Evolutionary conservation across 768 basidiomycete species (phyloP).

Genomic region (Boletellus ananiceps): DNA sequence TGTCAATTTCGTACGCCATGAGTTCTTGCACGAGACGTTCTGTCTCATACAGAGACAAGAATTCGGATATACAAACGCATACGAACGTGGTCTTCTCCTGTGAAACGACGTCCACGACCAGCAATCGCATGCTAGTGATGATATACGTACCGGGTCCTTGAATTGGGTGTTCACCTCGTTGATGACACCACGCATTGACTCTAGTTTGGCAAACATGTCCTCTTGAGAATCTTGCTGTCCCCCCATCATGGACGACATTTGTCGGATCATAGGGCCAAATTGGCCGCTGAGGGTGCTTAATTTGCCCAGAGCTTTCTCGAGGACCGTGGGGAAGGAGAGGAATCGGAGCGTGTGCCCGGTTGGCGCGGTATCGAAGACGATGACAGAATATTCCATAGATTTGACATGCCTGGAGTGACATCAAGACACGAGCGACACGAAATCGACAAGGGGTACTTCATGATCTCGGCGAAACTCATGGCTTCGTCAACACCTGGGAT

Average conservation of each 20-base stretch:
- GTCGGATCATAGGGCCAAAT: constrained; percentile 94
- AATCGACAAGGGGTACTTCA: constrained; percentile 63
- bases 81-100: constrained; percentile 99
- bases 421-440: background rate
- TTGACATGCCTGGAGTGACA: constrained; percentile 79
- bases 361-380: constrained; percentile 98
- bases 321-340: constrained; percentile 95
- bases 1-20: constrained; percentile 92
- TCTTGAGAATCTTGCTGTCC: constrained; percentile 87
- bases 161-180: constrained; percentile 99
- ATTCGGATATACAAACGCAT: constrained; percentile 98
- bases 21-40: constrained; percentile 96
- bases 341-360: constrained; percentile 98
- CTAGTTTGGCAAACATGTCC: constrained; percentile 98
- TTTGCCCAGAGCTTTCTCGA: constrained; percentile 96
- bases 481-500: constrained; percentile 99
- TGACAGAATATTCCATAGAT: constrained; percentile 99
- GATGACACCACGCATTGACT: constrained; percentile 94
- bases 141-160: constrained; percentile 83
- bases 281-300: constrained; percentile 88
- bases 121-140: background rate
- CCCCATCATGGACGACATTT: constrained; percentile 98
- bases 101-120: background rate
- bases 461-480: constrained; percentile 99
- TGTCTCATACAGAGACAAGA: constrained; percentile 96